A percentile compares a stretch with the other conserved stretches of the same genome.
phyloP scores from a whole-genome alignment of 129 eudicot species.

The Tagetes patula region DNA sequence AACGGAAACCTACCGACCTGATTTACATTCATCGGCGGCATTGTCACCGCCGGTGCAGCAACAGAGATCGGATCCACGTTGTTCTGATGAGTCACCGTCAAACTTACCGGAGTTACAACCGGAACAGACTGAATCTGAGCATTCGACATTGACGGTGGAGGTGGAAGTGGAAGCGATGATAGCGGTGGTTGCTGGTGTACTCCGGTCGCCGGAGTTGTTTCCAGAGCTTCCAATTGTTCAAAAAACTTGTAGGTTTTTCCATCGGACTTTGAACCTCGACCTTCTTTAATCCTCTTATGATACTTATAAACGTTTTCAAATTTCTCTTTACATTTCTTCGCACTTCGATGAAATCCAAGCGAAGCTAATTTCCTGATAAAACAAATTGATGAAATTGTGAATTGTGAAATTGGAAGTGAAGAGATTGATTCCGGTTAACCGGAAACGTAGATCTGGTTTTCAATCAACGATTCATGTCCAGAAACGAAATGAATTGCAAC shows the following conservation, averaged over 20 bases:
- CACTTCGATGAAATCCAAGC: constrained; percentile 84
- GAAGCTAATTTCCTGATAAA: constrained; percentile 69
- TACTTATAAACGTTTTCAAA: constrained; percentile 92
- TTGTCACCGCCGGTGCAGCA: constrained; percentile 31
- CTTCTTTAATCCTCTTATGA: constrained; percentile 86
- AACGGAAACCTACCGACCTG: constrained; percentile 24
- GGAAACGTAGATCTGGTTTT: background rate
- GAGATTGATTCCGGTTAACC: background rate
- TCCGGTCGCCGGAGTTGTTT: constrained; percentile 33
- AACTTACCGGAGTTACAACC: constrained; percentile 22
- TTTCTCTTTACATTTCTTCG: constrained; percentile 95
- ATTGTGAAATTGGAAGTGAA: too few relatives aligned
- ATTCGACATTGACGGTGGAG: background rate
- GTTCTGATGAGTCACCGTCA: background rate
- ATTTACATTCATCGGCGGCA: constrained; percentile 28
- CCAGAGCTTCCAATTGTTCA: constrained; percentile 87
- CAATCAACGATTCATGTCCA: background rate
- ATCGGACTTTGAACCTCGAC: constrained; percentile 69
- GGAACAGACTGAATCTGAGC: constrained; percentile 23
- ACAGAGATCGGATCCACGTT: constrained; percentile 31
- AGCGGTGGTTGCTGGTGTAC: constrained; percentile 18
- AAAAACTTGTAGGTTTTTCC: constrained; percentile 93
- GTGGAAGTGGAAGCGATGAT: constrained; percentile 18
- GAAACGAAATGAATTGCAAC: background rate
- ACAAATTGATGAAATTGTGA: too few relatives aligned